A percentile compares a stretch with the other conserved stretches of the same genome.
Conservation (phyloP, 371 early-diverging fungal genomes). For the Vavraia culicis region DNA sequence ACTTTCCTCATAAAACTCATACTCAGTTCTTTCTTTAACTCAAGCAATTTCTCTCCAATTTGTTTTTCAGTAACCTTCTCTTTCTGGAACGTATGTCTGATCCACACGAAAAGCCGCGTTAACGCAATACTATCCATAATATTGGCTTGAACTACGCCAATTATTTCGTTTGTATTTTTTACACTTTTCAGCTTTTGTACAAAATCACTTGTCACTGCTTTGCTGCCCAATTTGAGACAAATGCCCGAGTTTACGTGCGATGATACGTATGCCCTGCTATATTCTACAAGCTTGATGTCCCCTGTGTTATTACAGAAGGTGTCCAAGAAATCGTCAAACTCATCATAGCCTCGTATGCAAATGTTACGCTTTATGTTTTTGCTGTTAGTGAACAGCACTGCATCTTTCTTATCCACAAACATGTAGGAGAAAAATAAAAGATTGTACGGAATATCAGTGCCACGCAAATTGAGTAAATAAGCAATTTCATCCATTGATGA, state of each 20-base stretch:
- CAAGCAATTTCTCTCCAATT: constrained; percentile 45
- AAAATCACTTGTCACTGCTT: neutral
- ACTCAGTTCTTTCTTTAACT: constrained; percentile 48
- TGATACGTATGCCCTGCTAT: neutral
- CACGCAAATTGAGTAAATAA: constrained; percentile 81
- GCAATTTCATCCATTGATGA: constrained; percentile 40
- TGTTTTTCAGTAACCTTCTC: constrained; percentile 13
- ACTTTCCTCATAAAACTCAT: too few species aligned
- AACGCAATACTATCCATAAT: constrained; percentile 73
- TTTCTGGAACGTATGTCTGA: too few species aligned
- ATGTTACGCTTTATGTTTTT: too few species aligned
- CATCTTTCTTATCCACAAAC: constrained; percentile 46
- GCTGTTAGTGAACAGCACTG: constrained; percentile 54
- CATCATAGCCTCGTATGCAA: constrained; percentile 18
- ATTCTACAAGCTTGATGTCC: constrained; percentile 6
- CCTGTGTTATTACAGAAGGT: constrained; percentile 1
- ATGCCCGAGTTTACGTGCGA: too few species aligned
- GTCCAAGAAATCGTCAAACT: constrained; percentile 23
- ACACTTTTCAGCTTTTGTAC: constrained; percentile 19
- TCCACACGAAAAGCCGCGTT: constrained; percentile 51
- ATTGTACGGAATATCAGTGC: constrained; percentile 80
- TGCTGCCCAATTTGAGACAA: constrained; percentile 7
- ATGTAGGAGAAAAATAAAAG: constrained; percentile 84
- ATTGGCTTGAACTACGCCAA: constrained; percentile 75
- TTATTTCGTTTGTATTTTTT: constrained; percentile 67